Evolutionary conservation across 148 eudicot genomes (phyloP), one percentile per base, ranked within the genome.

Genomic region (Linanthus parryae): DNA sequence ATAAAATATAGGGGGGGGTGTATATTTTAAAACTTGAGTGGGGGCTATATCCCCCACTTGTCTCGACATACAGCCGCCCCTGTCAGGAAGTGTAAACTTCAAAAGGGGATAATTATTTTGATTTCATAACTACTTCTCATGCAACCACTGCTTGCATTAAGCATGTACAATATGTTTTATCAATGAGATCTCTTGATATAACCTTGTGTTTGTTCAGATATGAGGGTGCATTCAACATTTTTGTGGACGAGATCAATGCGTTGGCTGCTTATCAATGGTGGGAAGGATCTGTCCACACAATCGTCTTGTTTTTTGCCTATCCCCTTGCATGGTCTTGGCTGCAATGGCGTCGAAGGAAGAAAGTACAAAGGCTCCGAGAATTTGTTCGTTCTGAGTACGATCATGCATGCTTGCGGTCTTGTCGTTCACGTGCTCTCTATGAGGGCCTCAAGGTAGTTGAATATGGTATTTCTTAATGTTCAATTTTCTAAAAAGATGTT

Each of bases 401-500:
- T 73, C 99, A 92, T 81, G 83, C 99, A 45, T 92, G 99, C 71
- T 80, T 92, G 70, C 85, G 99, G 52, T 92, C 99, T 30, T 92
- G 99, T 56, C 96, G 96, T 52, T 92, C 96, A 24, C 96, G 99
- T 69, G 99, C 99, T 68, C 99, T 92, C 52, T 92, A 92, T 72
- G 99, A 92, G 71, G 99, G 99, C 62, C 83, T 92, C 46, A 92
- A 92, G 99, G 99, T 92, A 44, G 10, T 61, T 36, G n/a, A n/a
- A n/a, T n/a, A n/a, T n/a, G n/a, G n/a, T n/a, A n/a, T n/a, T n/a
- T n/a, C n/a, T n/a, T n/a, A n/a, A n/a, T 24, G n/a, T 34, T 44
- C 58, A 48, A 50, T 25, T 10, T 8, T 55, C 24, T 7, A 7
- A 29, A 18, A 30, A n/a, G 34, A 10, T 6, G 26, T 23, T n/a